These are phyloP conservation scores for Eucalyptus pauciflora DNA, from an alignment of 345 rosid species.

Conservation along the genomic window DNA sequence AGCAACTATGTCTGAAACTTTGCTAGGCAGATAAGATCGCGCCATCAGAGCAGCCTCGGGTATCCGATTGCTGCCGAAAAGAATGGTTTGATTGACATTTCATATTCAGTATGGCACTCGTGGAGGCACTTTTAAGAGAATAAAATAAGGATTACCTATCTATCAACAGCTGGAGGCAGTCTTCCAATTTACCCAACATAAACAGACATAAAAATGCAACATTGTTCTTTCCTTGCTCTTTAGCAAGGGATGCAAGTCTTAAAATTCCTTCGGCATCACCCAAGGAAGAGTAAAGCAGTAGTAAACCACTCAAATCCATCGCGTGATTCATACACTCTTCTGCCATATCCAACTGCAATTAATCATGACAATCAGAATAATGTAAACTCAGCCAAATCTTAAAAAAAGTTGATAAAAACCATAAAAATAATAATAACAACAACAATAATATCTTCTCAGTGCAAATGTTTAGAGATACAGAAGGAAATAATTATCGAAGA, in stretches of 20 bases:
- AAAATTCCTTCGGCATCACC: constrained; percentile 95
- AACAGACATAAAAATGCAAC: constrained; percentile 92
- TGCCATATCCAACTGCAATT: constrained; percentile 86
- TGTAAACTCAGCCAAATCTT: neutral
- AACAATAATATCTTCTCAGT: neutral
- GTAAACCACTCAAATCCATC: constrained; percentile 94
- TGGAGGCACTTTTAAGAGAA: neutral
- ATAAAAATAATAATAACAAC: neutral
- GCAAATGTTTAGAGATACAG: neutral
- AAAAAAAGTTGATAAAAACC: neutral
- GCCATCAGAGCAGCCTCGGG: constrained; percentile 99
- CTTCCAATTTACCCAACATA: constrained; percentile 93
- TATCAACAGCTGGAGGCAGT: constrained; percentile 84
- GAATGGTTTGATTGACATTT: neutral
- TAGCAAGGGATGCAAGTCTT: constrained; percentile 75
- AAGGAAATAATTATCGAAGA: neutral
- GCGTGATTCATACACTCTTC: constrained; percentile 95
- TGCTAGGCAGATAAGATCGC: constrained; percentile 97
- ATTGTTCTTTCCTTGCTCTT: constrained; percentile 96
- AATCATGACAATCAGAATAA: neutral
- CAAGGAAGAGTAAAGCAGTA: constrained; percentile 88
- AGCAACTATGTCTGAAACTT: constrained; percentile 92
- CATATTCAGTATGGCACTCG: neutral
- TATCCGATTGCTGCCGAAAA: constrained; percentile 79
- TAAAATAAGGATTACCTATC: constrained; percentile 51